Percentiles rank a stretch among this genome's conserved stretches.
These are phyloP conservation scores for Saccharomycopsis sp. DNA, from an alignment of 805 yeast genomes.

Conservation along the genomic window DNA sequence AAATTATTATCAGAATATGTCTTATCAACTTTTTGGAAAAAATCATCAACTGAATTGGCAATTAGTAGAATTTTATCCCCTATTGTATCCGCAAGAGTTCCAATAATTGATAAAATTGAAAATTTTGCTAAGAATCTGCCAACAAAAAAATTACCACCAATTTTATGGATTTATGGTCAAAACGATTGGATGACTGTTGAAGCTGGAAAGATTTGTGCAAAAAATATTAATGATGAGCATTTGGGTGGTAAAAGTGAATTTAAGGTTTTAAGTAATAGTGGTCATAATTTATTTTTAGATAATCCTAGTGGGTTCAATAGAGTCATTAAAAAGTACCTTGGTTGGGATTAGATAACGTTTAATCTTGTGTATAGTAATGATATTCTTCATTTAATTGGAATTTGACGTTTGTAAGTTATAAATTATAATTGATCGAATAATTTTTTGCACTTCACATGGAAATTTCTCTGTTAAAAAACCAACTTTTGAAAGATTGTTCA, in stretches of 20 bases:
- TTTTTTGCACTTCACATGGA: too few species aligned
- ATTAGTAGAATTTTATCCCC: conserved; percentile 28
- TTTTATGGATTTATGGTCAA: conserved; percentile 46
- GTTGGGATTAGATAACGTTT: too few species aligned
- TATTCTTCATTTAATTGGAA: too few species aligned
- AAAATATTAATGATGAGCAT: conserved; percentile 16
- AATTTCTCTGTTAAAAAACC: too few species aligned
- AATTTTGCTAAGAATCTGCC: conserved; percentile 22
- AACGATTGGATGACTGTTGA: conserved; percentile 63
- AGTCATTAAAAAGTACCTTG: conserved; percentile 29
- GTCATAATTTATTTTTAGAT: conserved; percentile 72
- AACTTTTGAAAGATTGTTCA: too few species aligned
- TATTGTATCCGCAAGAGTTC: conserved; percentile 52
- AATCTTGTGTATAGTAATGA: too few species aligned
- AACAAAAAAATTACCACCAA: background rate
- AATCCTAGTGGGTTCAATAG: conserved; percentile 44
- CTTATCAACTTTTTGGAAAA: conserved; percentile 23
- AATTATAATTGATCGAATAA: too few species aligned
- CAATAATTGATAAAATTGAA: conserved; percentile 48
- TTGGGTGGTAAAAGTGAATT: conserved; percentile 18
- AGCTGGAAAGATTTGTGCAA: conserved; percentile 33
- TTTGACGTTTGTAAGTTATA: too few species aligned
- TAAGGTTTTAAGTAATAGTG: conserved; percentile 39
- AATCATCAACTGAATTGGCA: conserved; percentile 21
- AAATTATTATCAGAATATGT: conserved; percentile 25